These are phyloP conservation scores for Neurospora crassa DNA, from an alignment of 2,329 filamentous ascomycete genomes.

Conservation along the genomic window DNA sequence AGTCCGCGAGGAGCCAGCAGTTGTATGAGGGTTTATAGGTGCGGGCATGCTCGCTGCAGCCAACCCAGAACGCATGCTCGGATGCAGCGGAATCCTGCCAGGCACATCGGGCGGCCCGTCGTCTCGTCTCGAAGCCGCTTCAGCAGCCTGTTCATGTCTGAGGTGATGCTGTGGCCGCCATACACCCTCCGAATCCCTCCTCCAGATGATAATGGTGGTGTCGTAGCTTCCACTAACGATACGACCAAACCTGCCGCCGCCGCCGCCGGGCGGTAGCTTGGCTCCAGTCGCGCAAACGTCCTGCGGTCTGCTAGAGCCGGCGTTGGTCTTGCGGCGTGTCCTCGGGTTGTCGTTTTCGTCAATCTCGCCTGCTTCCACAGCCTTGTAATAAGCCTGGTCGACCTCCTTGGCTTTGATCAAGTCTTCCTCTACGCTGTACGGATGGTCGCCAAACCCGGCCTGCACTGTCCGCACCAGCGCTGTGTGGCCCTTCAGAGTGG, in stretches of 20 bases:
- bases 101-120: neutral
- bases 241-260: slow-evolving; percentile 79
- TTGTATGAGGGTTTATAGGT: neutral
- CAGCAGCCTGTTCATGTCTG: slow-evolving; percentile 61
- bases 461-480: slow-evolving; percentile 90
- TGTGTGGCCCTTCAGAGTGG: slow-evolving; percentile 70
- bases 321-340: slow-evolving; percentile 42
- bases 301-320: slow-evolving; percentile 64
- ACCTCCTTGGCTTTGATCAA: slow-evolving; percentile 61
- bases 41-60: neutral
- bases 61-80: slow-evolving; percentile 8
- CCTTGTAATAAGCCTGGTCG: slow-evolving; percentile 63
- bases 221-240: slow-evolving; percentile 97
- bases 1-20: neutral
- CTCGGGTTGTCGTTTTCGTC: slow-evolving; percentile 25
- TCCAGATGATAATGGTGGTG: slow-evolving; percentile 92
- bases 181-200: slow-evolving; percentile 70
- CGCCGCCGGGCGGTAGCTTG: slow-evolving; percentile 81
- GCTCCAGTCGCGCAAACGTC: slow-evolving; percentile 75
- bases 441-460: slow-evolving; percentile 83
- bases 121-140: slow-evolving; percentile 31
- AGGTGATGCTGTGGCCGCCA: slow-evolving; percentile 74
- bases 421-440: slow-evolving; percentile 69
- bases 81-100: slow-evolving; percentile 11
- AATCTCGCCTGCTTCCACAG: slow-evolving; percentile 41